A percentile compares a stretch with the other conserved stretches of the same genome.
These are phyloP conservation scores for Penicillium odoratum DNA, from an alignment of 495 filamentous ascomycete genomes.

Conservation along the genomic window DNA sequence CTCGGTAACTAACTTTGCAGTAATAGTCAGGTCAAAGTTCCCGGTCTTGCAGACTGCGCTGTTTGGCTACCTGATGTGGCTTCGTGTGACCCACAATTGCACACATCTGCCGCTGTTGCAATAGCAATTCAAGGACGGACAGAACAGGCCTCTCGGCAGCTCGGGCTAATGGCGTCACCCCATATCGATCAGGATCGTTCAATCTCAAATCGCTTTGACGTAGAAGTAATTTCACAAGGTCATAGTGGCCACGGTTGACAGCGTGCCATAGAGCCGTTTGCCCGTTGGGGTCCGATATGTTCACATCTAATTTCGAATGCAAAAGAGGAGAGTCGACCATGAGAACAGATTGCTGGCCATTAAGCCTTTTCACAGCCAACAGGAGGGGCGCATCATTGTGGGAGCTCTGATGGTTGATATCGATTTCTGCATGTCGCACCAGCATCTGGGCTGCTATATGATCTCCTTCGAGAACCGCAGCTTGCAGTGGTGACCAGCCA, in stretches of 20 bases:
- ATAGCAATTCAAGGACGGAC: no score
- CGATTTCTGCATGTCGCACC: neutral
- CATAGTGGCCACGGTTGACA: slow-evolving; percentile 1
- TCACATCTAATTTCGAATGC: neutral
- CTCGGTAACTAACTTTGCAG: no score
- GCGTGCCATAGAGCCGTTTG: neutral
- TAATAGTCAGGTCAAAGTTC: no score
- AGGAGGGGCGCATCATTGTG: neutral
- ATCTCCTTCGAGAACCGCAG: neutral
- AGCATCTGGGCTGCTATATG: neutral
- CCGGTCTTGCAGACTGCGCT: no score
- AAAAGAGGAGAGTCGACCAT: neutral
- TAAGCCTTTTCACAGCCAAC: neutral
- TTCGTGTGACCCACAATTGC: no score
- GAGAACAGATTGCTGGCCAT: neutral
- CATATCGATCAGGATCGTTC: neutral
- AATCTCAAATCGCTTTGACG: neutral
- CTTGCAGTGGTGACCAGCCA: no score
- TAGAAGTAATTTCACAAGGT: neutral
- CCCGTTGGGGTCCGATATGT: neutral
- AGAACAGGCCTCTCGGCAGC: no score
- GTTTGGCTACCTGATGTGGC: no score
- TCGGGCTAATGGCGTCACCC: no score
- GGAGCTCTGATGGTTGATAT: neutral
- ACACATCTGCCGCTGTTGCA: no score